Conservation (phyloP, 2,329 filamentous ascomycete species). For the Hymenoscyphus salicellus region DNA sequence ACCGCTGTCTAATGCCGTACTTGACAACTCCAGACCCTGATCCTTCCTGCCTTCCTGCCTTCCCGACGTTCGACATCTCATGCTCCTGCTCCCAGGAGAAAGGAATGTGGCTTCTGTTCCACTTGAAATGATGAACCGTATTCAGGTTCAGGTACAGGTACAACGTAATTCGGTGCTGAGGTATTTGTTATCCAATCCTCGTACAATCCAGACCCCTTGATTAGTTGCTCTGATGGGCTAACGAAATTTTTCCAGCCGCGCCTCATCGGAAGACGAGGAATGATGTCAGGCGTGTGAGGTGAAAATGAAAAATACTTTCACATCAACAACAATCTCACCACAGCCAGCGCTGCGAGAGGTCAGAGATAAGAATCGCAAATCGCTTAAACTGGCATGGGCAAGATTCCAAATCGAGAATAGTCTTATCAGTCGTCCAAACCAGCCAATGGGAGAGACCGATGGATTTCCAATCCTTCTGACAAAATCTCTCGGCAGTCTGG, state of each 20-base stretch:
- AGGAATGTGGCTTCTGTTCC: too few species aligned
- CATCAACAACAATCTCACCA: neutral
- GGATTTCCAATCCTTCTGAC: slow-evolving; percentile 12
- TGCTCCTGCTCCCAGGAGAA: too few species aligned
- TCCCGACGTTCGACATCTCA: too few species aligned
- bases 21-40: too few species aligned
- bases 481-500: neutral
- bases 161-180: too few species aligned
- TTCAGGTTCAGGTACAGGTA: too few species aligned
- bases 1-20: too few species aligned
- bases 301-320: slow-evolving; percentile 9
- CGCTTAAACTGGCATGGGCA: slow-evolving; percentile 4
- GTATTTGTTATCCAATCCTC: neutral
- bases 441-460: slow-evolving; percentile 8
- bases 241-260: slow-evolving; percentile 7
- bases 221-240: slow-evolving; percentile 6
- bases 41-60: too few species aligned
- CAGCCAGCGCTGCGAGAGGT: slow-evolving; percentile 13
- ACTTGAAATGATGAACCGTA: too few species aligned
- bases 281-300: slow-evolving; percentile 1
- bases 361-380: slow-evolving; percentile 22
- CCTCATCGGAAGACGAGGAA: neutral
- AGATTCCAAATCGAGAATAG: slow-evolving; percentile 8
- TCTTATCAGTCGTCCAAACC: slow-evolving; percentile 18
- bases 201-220: neutral